Conservation (phyloP, 305 asterid genomes). For the Plantago coronopus region DNA sequence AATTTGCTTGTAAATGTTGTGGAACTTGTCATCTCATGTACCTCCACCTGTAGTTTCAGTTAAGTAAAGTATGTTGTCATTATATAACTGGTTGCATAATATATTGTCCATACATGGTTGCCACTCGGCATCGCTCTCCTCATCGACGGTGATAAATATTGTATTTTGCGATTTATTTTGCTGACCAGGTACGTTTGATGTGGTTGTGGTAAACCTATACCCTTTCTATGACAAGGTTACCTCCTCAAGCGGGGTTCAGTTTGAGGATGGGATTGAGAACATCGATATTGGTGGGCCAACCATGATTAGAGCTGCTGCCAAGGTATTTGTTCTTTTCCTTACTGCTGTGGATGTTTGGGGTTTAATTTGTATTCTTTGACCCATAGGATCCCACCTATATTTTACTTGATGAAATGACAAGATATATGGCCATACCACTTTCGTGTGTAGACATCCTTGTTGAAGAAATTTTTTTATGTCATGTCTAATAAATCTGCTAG, state of each 20-base stretch:
- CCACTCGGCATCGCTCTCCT: background rate
- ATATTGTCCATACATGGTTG: too few species aligned
- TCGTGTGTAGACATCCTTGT: too few species aligned
- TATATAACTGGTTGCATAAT: too few species aligned
- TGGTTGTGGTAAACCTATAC: slow-evolving; percentile 91
- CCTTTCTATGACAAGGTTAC: slow-evolving; percentile 89
- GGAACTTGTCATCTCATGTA: too few species aligned
- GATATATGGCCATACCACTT: too few species aligned
- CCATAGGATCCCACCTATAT: background rate
- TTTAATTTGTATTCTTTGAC: background rate
- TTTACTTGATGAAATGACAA: slow-evolving; percentile 1
- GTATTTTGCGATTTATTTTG: slow-evolving; percentile 20
- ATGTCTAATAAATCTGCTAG: background rate
- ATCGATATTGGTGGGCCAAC: slow-evolving; percentile 98
- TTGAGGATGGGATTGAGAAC: slow-evolving; percentile 93
- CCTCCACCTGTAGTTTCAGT: too few species aligned
- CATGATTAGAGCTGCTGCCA: slow-evolving; percentile 98
- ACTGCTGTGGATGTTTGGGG: background rate
- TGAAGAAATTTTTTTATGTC: background rate
- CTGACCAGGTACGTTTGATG: slow-evolving; percentile 80
- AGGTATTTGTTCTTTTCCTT: slow-evolving; percentile 39
- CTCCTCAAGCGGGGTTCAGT: slow-evolving; percentile 66
- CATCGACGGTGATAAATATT: slow-evolving; percentile 14
- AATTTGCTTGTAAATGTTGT: too few species aligned
- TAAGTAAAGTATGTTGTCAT: too few species aligned